phyloP scores from a whole-genome alignment of 2,329 filamentous ascomycete species.

The Ploettnerulaceae sp. region DNA sequence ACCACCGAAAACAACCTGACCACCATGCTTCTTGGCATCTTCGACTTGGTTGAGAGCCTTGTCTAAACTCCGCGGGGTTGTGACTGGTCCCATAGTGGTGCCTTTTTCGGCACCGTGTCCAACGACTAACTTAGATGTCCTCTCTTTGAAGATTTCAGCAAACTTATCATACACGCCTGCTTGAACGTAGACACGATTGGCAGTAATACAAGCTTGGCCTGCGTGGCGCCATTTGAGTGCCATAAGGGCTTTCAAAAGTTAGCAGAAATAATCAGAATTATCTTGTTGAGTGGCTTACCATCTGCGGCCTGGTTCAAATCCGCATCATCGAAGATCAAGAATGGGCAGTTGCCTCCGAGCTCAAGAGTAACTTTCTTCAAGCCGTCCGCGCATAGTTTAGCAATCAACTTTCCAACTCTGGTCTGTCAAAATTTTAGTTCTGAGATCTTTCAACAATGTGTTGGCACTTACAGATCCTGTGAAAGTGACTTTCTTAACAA shows the following conservation, averaged over 20 bases:
- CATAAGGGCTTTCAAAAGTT: conserved; percentile 35
- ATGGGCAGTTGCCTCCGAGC: conserved; percentile 60
- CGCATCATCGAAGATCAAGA: conserved; percentile 60
- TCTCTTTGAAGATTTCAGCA: conserved; percentile 48
- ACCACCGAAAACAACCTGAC: conserved; percentile 58
- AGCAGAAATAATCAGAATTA: neutral
- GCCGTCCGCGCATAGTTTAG: conserved; percentile 53
- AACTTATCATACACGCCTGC: conserved; percentile 57
- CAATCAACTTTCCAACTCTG: conserved; percentile 57
- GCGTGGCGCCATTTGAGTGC: conserved; percentile 53
- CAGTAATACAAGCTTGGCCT: conserved; percentile 60
- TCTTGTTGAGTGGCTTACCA: conserved; percentile 32
- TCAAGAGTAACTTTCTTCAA: conserved; percentile 62
- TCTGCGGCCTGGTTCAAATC: conserved; percentile 52
- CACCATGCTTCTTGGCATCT: conserved; percentile 60
- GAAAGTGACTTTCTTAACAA: conserved; percentile 59
- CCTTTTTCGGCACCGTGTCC: conserved; percentile 55
- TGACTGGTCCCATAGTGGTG: conserved; percentile 57
- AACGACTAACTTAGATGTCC: conserved; percentile 49
- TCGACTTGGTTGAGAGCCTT: conserved; percentile 57
- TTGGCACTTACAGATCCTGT: conserved; percentile 43
- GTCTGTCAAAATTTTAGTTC: conserved; percentile 35
- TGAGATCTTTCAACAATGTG: neutral
- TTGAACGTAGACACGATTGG: conserved; percentile 62
- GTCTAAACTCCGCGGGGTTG: conserved; percentile 48